These are phyloP conservation scores for Bondarzewia mesenterica DNA, from an alignment of 1,284 basidiomycete species.

Conservation along the genomic window DNA sequence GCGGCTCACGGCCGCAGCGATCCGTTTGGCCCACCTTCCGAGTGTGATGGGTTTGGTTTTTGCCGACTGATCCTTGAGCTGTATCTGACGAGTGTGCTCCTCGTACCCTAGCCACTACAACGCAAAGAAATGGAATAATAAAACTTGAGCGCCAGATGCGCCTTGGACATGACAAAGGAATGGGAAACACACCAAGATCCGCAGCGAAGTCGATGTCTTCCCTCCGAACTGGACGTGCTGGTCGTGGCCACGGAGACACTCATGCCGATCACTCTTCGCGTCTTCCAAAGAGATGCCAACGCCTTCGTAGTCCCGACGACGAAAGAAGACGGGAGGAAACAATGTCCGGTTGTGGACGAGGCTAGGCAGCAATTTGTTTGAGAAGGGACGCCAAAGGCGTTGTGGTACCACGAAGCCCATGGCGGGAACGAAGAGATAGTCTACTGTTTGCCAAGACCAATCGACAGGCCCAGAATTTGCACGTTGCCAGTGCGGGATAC, in stretches of 20 bases:
- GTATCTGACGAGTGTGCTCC: slow-evolving; percentile 9
- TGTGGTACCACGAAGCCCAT: slow-evolving; percentile 4
- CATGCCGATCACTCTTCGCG: not conserved
- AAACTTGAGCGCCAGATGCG: not conserved
- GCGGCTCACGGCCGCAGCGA: slow-evolving; percentile 9
- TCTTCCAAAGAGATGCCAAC: slow-evolving; percentile 2
- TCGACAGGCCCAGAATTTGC: too few relatives aligned
- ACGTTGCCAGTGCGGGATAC: too few relatives aligned
- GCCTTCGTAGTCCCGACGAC: not conserved
- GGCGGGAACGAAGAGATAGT: not conserved
- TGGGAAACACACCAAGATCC: slow-evolving; percentile 1
- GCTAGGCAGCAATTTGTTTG: not conserved
- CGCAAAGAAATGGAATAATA: not conserved
- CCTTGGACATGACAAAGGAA: not conserved
- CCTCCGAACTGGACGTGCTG: slow-evolving; percentile 3
- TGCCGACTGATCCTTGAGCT: slow-evolving; percentile 9
- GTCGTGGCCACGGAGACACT: not conserved
- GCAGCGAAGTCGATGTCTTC: slow-evolving; percentile 4
- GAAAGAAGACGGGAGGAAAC: slow-evolving; percentile 3
- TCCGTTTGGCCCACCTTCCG: slow-evolving; percentile 8
- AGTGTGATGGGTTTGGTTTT: slow-evolving; percentile 8
- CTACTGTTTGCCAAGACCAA: not conserved
- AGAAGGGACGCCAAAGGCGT: slow-evolving; percentile 3
- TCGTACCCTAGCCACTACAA: slow-evolving; percentile 12
- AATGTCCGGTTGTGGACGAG: slow-evolving; percentile 2